phyloP scores from a whole-genome alignment of 352 stramenopile genomes.

The Phytophthora boehmeriae region DNA sequence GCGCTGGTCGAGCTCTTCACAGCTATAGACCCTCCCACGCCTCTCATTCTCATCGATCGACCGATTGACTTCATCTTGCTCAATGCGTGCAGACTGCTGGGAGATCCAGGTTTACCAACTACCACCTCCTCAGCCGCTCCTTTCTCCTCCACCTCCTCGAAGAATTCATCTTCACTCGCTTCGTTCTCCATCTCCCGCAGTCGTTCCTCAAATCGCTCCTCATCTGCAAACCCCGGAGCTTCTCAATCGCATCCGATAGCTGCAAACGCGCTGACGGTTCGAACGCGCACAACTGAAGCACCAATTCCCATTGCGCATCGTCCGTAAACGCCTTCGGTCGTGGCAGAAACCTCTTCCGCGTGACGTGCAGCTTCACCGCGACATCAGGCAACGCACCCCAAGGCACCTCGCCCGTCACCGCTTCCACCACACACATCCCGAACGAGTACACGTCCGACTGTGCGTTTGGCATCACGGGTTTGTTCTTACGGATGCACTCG shows the following conservation, averaged over 20 bases:
- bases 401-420: conserved; percentile 1
- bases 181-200: background rate
- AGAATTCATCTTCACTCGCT: background rate
- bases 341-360: background rate
- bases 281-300: conserved; percentile 14
- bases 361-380: conserved; percentile 9
- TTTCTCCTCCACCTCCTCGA: too few species aligned
- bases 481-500: background rate
- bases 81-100: too few species aligned
- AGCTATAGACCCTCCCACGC: too few species aligned
- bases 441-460: background rate
- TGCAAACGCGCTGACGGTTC: conserved; percentile 13
- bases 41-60: too few species aligned
- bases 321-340: conserved; percentile 5
- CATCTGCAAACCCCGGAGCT: conserved; percentile 5
- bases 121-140: too few species aligned
- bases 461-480: too few species aligned
- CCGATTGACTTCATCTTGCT: too few species aligned
- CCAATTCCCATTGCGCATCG: conserved; percentile 17
- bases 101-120: too few species aligned
- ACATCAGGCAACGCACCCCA: conserved; percentile 8
- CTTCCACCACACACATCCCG: conserved; percentile 5
- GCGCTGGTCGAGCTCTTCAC: too few species aligned
- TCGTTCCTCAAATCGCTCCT: conserved; percentile 2
- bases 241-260: background rate